Conservation (phyloP, 306 rosid species). For the Sphenostylis stenocarpa region DNA sequence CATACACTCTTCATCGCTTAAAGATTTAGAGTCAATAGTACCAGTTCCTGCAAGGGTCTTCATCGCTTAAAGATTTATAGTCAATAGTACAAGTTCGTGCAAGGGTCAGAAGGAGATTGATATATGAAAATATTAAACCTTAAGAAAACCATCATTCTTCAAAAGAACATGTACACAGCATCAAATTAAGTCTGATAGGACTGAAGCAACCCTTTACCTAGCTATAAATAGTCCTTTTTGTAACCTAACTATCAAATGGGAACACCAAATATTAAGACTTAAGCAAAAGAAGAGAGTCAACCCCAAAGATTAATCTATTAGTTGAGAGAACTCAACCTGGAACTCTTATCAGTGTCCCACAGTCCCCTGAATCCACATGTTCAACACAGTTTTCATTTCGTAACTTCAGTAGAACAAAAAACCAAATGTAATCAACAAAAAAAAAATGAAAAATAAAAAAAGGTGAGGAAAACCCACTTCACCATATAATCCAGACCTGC, state of each 20-base stretch:
- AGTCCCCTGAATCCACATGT: not conserved
- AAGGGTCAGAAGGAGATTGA: not conserved
- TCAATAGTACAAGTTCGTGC: no score
- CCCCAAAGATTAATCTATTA: no score
- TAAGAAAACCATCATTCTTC: not conserved
- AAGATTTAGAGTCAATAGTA: constrained; percentile 53
- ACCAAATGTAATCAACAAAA: not conserved
- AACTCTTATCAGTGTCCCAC: not conserved
- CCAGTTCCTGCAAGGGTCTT: constrained; percentile 53
- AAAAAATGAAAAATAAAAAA: no score
- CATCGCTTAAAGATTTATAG: no score
- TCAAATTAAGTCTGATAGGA: no score
- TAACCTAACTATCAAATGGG: no score
- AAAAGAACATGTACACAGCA: no score
- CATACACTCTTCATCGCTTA: constrained; percentile 75
- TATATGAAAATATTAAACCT: not conserved
- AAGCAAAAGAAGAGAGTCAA: no score
- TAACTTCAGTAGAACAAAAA: not conserved
- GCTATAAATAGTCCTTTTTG: no score
- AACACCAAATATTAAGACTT: no score
- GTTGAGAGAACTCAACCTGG: no score
- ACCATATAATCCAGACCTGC: constrained; percentile 34
- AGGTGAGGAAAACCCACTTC: not conserved
- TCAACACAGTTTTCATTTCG: not conserved
- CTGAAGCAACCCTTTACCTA: no score